phyloP scores from a whole-genome alignment of 371 early-diverging fungal species.

The Mucor lusitanicus region DNA sequence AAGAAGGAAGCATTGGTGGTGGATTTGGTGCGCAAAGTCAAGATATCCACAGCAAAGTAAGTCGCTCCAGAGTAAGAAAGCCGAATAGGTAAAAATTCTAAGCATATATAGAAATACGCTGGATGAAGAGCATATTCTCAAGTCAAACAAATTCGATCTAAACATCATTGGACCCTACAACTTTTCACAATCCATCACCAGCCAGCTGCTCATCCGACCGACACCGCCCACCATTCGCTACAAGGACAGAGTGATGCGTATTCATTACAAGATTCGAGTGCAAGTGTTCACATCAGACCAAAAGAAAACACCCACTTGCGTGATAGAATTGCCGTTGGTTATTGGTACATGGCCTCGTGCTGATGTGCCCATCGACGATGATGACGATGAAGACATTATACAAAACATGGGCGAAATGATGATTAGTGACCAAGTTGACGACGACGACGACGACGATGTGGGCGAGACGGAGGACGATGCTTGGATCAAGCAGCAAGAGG shows the following conservation, averaged over 20 bases:
- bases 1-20: slow-evolving; percentile 26
- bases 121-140: slow-evolving; percentile 31
- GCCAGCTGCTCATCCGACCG: slow-evolving; percentile 32
- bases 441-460: slow-evolving; percentile 6
- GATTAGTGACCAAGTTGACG: slow-evolving; percentile 22
- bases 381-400: slow-evolving; percentile 38
- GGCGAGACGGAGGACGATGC: slow-evolving; percentile 1
- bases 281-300: slow-evolving; percentile 16
- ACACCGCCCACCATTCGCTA: slow-evolving; percentile 39
- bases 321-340: slow-evolving; percentile 40
- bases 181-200: slow-evolving; percentile 33
- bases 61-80: no score
- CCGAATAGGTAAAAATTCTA: no score
- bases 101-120: slow-evolving; percentile 21
- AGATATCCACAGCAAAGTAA: slow-evolving; percentile 28
- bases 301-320: slow-evolving; percentile 8
- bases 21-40: slow-evolving; percentile 31
- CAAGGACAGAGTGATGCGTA: slow-evolving; percentile 25
- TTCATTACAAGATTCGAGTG: slow-evolving; percentile 37
- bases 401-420: slow-evolving; percentile 26
- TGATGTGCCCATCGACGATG: slow-evolving; percentile 49
- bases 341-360: slow-evolving; percentile 54
- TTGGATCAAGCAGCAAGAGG: neutral
- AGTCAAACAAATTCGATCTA: slow-evolving; percentile 30
- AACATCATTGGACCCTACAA: slow-evolving; percentile 41